phyloP scores from a whole-genome alignment of 768 basidiomycete species.

The Pisolithus tinctorius region DNA sequence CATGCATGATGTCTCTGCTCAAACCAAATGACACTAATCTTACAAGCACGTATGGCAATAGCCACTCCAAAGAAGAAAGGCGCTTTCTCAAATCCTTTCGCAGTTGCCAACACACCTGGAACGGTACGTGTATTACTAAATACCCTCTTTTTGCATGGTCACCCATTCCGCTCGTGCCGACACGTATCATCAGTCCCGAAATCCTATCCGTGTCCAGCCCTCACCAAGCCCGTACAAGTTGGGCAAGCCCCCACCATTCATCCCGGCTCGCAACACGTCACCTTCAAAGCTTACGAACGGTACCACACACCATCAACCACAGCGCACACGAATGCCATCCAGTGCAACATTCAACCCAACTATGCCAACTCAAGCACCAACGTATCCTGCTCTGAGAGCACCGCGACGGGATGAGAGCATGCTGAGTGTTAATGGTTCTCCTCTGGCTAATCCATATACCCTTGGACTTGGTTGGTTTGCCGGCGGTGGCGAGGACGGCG shows the following conservation, averaged over 20 bases:
- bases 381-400: slow-evolving; percentile 47
- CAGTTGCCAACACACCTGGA: slow-evolving; percentile 38
- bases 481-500: slow-evolving; percentile 26
- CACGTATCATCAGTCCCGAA: slow-evolving; percentile 25
- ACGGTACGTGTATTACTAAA: slow-evolving; percentile 22
- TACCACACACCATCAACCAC: slow-evolving; percentile 15
- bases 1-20: background rate
- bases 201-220: slow-evolving; percentile 21
- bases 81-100: slow-evolving; percentile 41
- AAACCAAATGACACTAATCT: slow-evolving; percentile 4
- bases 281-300: slow-evolving; percentile 38
- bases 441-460: slow-evolving; percentile 71
- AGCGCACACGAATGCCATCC: slow-evolving; percentile 44
- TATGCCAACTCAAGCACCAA: slow-evolving; percentile 38
- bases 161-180: background rate
- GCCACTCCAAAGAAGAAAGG: slow-evolving; percentile 49
- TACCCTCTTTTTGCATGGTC: background rate
- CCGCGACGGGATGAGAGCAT: slow-evolving; percentile 72
- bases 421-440: slow-evolving; percentile 79
- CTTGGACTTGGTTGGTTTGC: slow-evolving; percentile 58
- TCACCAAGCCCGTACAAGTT: slow-evolving; percentile 33
- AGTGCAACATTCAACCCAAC: slow-evolving; percentile 66
- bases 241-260: slow-evolving; percentile 19
- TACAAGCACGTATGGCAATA: slow-evolving; percentile 38
- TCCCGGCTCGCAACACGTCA: slow-evolving; percentile 39